Evolutionary conservation across 768 basidiomycete species (phyloP).

Genomic region (Lactarius vividus): DNA sequence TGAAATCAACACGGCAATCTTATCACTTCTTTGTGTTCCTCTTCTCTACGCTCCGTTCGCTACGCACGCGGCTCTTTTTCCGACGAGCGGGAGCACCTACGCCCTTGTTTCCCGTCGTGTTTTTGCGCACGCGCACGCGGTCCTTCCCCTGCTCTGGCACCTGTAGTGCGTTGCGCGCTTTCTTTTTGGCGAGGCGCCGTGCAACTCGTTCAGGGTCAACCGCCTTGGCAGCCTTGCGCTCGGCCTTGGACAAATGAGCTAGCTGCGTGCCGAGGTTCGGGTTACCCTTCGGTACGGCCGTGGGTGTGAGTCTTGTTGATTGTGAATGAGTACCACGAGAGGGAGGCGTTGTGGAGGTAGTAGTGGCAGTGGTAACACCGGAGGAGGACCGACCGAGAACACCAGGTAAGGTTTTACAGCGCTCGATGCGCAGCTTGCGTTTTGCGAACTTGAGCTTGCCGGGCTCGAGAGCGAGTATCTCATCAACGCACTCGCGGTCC

Average conservation of each 20-base stretch:
- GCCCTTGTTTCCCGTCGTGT: conserved; percentile 33
- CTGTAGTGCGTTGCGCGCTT: conserved; percentile 55
- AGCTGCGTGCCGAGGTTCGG: conserved; percentile 78
- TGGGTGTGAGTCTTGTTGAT: conserved; percentile 15
- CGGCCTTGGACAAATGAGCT: conserved; percentile 75
- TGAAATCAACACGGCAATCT: neutral
- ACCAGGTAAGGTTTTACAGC: conserved; percentile 74
- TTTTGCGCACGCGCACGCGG: conserved; percentile 49
- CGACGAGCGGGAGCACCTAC: conserved; percentile 33
- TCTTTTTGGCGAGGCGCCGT: conserved; percentile 88
- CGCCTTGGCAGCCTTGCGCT: conserved; percentile 80
- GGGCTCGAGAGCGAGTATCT: conserved; percentile 77
- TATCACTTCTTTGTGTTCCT: conserved; percentile 56
- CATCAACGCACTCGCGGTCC: conserved; percentile 92
- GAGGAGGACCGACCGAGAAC: conserved; percentile 27
- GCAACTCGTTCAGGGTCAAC: conserved; percentile 77
- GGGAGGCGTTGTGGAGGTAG: conserved; percentile 14
- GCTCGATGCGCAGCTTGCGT: conserved; percentile 85
- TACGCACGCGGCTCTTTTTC: conserved; percentile 49
- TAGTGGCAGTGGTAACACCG: conserved; percentile 21
- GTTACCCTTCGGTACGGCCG: conserved; percentile 69
- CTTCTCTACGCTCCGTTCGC: conserved; percentile 52
- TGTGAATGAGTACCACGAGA: conserved; percentile 20
- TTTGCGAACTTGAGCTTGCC: conserved; percentile 87
- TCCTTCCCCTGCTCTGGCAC: conserved; percentile 42